These are phyloP conservation scores for Cnidoscolus chayamansa DNA, from an alignment of 441 rosid species.

Conservation along the genomic window DNA sequence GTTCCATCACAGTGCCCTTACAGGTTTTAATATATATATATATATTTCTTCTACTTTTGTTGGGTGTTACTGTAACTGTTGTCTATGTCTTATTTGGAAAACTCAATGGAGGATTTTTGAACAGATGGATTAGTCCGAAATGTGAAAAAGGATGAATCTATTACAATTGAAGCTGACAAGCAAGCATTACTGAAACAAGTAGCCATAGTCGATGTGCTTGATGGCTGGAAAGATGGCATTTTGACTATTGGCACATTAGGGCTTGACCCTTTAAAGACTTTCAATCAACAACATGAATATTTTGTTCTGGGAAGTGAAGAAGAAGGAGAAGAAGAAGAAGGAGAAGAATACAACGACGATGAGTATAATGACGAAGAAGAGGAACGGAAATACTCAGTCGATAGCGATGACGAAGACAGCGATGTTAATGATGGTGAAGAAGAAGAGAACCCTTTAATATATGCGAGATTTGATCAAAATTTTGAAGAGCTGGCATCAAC, in stretches of 20 bases:
- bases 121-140: conserved; percentile 45
- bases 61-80: background rate
- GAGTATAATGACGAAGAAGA: conserved; percentile 29
- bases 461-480: conserved; percentile 31
- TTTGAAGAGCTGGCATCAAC: conserved; percentile 22
- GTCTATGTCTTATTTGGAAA: background rate
- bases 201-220: conserved; percentile 55
- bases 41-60: background rate
- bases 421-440: conserved; percentile 37
- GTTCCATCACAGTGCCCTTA: conserved; percentile 43
- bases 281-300: conserved; percentile 37
- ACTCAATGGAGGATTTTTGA: conserved; percentile 4
- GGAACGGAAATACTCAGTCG: conserved; percentile 25
- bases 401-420: conserved; percentile 26
- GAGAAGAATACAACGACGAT: conserved; percentile 22
- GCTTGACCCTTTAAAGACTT: conserved; percentile 53
- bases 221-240: conserved; percentile 77
- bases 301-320: conserved; percentile 28
- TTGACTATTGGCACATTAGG: conserved; percentile 91
- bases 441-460: conserved; percentile 62
- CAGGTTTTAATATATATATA: conserved; percentile 34
- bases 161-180: conserved; percentile 54
- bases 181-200: conserved; percentile 61
- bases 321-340: conserved; percentile 25
- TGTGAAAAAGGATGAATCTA: conserved; percentile 49